Percentiles rank a stretch among this genome's conserved stretches.
Conservation (phyloP, 768 basidiomycete species). For the Exidia glandulosa region DNA sequence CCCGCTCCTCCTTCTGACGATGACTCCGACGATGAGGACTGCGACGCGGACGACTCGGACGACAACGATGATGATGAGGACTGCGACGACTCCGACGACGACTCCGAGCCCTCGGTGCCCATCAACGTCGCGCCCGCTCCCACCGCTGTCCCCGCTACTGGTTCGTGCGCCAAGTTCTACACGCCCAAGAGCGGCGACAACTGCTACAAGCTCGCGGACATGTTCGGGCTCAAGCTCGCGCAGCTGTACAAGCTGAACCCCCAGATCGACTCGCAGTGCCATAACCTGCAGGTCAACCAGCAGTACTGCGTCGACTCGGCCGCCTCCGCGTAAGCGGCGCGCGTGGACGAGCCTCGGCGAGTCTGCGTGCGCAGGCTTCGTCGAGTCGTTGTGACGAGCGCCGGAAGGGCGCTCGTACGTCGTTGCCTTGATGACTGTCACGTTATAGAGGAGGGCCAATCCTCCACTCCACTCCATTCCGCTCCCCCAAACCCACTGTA, state of each 20-base stretch:
- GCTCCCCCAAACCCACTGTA: no score
- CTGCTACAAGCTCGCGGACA: background rate
- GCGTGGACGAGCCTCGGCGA: no score
- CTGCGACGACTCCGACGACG: slow-evolving; percentile 15
- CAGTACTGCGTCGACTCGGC: background rate
- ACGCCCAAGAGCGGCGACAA: background rate
- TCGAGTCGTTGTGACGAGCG: no score
- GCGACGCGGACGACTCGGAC: background rate
- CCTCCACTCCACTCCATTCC: no score
- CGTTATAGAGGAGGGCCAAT: no score
- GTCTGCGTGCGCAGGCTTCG: no score
- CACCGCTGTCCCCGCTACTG: background rate
- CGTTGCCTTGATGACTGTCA: no score
- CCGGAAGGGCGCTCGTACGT: no score
- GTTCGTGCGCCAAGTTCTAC: background rate
- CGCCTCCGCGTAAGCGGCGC: background rate
- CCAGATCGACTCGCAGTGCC: background rate
- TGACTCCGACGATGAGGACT: background rate
- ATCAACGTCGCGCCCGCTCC: background rate
- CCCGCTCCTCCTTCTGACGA: background rate
- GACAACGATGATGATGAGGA: slow-evolving; percentile 6
- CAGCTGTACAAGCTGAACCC: background rate
- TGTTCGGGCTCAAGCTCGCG: background rate
- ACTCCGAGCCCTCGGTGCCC: slow-evolving; percentile 11
- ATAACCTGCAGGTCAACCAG: background rate